These are phyloP conservation scores for Quercus suber DNA, from an alignment of 306 rosid genomes.

Conservation along the genomic window DNA sequence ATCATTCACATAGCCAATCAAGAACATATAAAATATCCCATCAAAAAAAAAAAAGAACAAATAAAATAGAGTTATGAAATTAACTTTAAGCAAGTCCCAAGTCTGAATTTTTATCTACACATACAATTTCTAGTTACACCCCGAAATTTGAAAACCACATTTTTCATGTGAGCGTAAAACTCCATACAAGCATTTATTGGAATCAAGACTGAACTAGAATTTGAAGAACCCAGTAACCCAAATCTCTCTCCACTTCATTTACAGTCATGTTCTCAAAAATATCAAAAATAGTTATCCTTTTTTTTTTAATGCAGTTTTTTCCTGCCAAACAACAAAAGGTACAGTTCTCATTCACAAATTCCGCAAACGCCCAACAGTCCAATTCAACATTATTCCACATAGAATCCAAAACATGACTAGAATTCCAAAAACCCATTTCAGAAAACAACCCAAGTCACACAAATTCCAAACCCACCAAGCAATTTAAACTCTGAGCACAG, in stretches of 20 bases:
- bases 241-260: constrained; percentile 7
- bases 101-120: not conserved
- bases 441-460: constrained; percentile 4
- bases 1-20: not conserved
- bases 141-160: not conserved
- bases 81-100: not conserved
- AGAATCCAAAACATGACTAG: not conserved
- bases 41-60: too few relatives aligned
- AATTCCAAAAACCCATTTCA: constrained; percentile 14
- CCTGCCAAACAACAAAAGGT: not conserved
- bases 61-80: not conserved
- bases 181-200: not conserved
- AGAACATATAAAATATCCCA: not conserved
- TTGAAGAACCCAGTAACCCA: not conserved
- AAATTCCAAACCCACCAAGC: constrained; percentile 12
- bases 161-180: not conserved
- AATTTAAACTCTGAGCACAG: constrained; percentile 6
- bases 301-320: not conserved
- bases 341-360: not conserved
- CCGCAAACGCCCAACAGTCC: not conserved
- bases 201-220: not conserved
- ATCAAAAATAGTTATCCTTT: not conserved
- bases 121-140: not conserved
- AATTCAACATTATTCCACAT: not conserved
- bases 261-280: not conserved